These are phyloP conservation scores for Ceratobasidium sp. DNA, from an alignment of 1,284 basidiomycete genomes.

Conservation along the genomic window DNA sequence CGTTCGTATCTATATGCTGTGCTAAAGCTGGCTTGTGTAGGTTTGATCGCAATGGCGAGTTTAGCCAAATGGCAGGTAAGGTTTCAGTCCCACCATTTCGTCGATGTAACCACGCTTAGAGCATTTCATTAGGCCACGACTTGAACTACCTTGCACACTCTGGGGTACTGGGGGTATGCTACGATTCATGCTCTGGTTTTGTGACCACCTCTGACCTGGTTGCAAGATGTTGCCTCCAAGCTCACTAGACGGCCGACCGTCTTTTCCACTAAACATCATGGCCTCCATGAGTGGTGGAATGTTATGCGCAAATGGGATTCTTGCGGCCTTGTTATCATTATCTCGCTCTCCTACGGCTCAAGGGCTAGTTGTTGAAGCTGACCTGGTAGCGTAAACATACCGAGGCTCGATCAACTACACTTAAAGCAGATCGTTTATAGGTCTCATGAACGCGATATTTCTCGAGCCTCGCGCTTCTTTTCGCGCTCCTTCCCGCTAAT, in stretches of 20 bases:
- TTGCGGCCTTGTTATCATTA: conserved; percentile 73
- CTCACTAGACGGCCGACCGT: conserved; percentile 67
- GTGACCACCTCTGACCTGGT: background rate
- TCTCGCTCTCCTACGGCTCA: conserved; percentile 71
- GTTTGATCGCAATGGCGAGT: conserved; percentile 36
- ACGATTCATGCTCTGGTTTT: background rate
- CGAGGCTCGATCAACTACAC: too few relatives aligned
- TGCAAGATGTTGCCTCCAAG: conserved; percentile 77
- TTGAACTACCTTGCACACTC: conserved; percentile 89
- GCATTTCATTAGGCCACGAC: conserved; percentile 73
- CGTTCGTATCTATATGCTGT: background rate
- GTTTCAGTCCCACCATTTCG: background rate
- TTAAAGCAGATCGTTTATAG: conserved; percentile 57
- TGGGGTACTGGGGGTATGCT: conserved; percentile 67
- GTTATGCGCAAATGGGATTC: conserved; percentile 79
- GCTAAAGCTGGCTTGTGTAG: background rate
- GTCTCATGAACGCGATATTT: conserved; percentile 85
- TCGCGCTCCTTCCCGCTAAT: conserved; percentile 60
- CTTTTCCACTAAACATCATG: conserved; percentile 81
- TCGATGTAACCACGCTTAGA: background rate
- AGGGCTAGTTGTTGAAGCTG: conserved; percentile 82
- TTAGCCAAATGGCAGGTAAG: conserved; percentile 32
- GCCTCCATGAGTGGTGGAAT: conserved; percentile 87
- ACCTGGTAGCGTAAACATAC: conserved; percentile 71
- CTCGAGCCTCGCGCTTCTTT: conserved; percentile 76